phyloP scores from a whole-genome alignment of 2,329 filamentous ascomycete genomes.

The Colletotrichum shisoi region DNA sequence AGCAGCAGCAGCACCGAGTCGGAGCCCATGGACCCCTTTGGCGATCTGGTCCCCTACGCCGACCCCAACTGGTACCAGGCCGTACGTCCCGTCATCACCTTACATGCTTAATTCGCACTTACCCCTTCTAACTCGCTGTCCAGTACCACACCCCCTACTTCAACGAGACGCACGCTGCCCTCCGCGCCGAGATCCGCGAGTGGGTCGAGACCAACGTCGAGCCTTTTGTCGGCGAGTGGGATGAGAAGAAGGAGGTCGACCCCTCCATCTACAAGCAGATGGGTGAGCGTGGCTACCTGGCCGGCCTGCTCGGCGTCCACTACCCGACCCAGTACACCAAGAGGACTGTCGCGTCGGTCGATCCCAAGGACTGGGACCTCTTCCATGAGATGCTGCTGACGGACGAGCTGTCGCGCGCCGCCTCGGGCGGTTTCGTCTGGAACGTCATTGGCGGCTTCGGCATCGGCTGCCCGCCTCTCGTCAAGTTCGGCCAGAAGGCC shows the following conservation, averaged over 20 bases:
- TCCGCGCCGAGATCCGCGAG: slow-evolving; percentile 88
- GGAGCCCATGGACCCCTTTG: slow-evolving; percentile 83
- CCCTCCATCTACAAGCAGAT: slow-evolving; percentile 93
- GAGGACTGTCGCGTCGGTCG: slow-evolving; percentile 77
- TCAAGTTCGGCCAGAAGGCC: slow-evolving; percentile 88
- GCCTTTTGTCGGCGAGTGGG: slow-evolving; percentile 94
- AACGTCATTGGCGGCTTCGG: slow-evolving; percentile 96
- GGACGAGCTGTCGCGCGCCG: slow-evolving; percentile 88
- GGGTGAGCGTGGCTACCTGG: slow-evolving; percentile 90
- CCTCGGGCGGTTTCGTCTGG: slow-evolving; percentile 94
- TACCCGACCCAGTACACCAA: slow-evolving; percentile 80
- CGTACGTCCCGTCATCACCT: slow-evolving; percentile 63
- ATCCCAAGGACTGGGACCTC: slow-evolving; percentile 91
- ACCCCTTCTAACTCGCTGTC: not conserved
- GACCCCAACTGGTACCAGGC: slow-evolving; percentile 96
- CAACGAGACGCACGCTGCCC: slow-evolving; percentile 90
- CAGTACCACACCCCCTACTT: slow-evolving; percentile 96
- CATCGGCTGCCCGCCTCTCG: slow-evolving; percentile 88
- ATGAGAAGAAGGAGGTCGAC: slow-evolving; percentile 91
- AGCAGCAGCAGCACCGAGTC: slow-evolving; percentile 59
- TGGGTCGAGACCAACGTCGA: slow-evolving; percentile 92
- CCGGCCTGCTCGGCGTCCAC: slow-evolving; percentile 85
- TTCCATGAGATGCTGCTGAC: slow-evolving; percentile 98
- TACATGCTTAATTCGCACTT: rapidly evolving
- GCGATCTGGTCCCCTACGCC: slow-evolving; percentile 85